A percentile compares a stretch with the other conserved stretches of the same genome.
phyloP scores from a whole-genome alignment of 2,329 filamentous ascomycete genomes.

The Diplodia scrobiculata region DNA sequence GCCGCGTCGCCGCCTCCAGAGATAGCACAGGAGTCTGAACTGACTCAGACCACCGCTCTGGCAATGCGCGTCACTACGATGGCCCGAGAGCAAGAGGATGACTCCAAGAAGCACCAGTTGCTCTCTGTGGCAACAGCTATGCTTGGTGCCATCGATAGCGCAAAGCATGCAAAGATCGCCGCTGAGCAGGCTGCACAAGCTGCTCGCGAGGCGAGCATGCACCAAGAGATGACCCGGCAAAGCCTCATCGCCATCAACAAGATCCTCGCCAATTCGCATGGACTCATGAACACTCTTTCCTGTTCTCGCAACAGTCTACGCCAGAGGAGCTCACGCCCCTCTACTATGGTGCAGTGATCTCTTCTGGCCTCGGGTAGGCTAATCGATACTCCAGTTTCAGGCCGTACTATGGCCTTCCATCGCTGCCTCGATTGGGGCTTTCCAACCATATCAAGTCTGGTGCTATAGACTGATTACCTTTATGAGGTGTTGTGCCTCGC shows the following conservation, averaged over 20 bases:
- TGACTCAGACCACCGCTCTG: conserved; percentile 1
- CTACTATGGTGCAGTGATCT: conserved; percentile 1
- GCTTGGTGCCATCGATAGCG: conserved; percentile 33
- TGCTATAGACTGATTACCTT: background rate
- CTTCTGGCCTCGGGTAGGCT: background rate
- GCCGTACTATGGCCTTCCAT: background rate
- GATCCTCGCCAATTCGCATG: conserved; percentile 8
- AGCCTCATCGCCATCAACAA: conserved; percentile 25
- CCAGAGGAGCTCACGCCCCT: conserved; percentile 2
- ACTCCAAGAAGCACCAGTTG: conserved; percentile 11
- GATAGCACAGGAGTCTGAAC: background rate
- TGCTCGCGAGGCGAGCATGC: conserved; percentile 35
- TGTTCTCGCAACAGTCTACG: conserved; percentile 5
- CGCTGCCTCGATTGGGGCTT: background rate
- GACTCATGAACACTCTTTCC: background rate
- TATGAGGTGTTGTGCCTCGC: background rate
- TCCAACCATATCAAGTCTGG: background rate
- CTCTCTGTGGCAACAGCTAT: conserved; percentile 17
- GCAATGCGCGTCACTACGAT: conserved; percentile 9
- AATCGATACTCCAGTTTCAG: background rate
- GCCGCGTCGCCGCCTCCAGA: conserved; percentile 3
- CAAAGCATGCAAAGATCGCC: conserved; percentile 33
- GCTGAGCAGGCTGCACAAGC: conserved; percentile 34
- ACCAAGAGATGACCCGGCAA: conserved; percentile 29
- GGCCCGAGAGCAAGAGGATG: conserved; percentile 13